Base-by-base conservation (phyloP, 148 eudicot species). In the Amaranthus cruentus region DNA sequence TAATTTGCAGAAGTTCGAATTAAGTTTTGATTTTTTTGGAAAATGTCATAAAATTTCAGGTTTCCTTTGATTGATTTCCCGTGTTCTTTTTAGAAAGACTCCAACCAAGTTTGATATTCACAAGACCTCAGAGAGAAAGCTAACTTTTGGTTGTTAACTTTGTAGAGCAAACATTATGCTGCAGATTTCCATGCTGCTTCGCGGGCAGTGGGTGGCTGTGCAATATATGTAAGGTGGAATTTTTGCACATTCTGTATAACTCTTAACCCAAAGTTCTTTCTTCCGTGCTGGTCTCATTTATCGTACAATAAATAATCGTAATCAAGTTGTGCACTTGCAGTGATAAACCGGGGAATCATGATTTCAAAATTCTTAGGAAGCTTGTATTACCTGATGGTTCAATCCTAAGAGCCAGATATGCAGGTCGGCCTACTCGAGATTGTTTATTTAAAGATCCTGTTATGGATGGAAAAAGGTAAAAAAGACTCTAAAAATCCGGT, bases 391-490 rank as follows among this genome's bases (percentile, higher is more conserved):
- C 85, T 14, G 87, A 87, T 87, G 88, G 91, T 28, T 79, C 84
- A 12, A 77, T 87, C 63, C 82, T 87, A 14, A 82, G 91, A 78
- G 88, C 87, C 51, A 80, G 81, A 68, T 52, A 62, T 82, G 85
- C 91, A 70, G 91, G 91, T 6, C 72, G 88, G 21, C 91, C 88
- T 69, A 87, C 91, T 0, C 83, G 91, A 56, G 91, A 87, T 58
- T 83, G 87, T 75, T 82, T 87, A 70, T 85, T 87, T 69, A 76
- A 77, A 50, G 91, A 87, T 71, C 81, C 91, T 13, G 84, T 87
- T 47, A 85, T 76, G 85, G 91, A 87, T 63, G 87, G 88, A 1
- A 78, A 82, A 71, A 87, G 85, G 91, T 87, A 63, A n/a, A 56
- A 12, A 6, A 0, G 14, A 10, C 42, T 47, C 53, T 21, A 2